Evolutionary conservation across 164 flowering plant species (phyloP).

Genomic region (Vitis labrusca): DNA sequence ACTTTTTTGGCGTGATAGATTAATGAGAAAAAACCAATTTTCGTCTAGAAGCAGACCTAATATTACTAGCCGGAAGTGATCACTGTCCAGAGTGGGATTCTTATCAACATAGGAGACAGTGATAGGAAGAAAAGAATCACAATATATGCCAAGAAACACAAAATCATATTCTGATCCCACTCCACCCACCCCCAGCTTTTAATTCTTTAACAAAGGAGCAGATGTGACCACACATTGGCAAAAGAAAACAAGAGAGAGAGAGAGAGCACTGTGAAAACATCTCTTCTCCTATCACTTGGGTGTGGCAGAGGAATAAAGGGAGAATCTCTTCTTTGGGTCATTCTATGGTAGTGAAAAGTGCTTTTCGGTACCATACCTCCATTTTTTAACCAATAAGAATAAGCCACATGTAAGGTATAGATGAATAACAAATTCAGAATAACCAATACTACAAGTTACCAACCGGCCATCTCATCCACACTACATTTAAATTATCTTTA

Average conservation of each 20-base stretch:
- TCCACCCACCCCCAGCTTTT: constrained; percentile 29
- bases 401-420: no score
- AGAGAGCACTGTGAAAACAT: constrained; percentile 2
- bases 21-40: no score
- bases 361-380: no score
- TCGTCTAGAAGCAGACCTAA: neutral
- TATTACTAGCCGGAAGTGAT: constrained; percentile 6
- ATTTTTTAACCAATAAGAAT: no score
- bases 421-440: no score
- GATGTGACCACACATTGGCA: constrained; percentile 37
- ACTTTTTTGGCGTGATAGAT: neutral
- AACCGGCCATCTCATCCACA: no score
- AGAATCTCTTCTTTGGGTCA: constrained; percentile 20
- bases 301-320: constrained; percentile 42
- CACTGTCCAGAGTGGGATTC: constrained; percentile 40
- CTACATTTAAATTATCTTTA: no score
- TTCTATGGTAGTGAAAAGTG: no score
- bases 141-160: constrained; percentile 21
- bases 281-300: constrained; percentile 16
- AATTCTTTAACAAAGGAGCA: constrained; percentile 31
- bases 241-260: constrained; percentile 6
- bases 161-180: constrained; percentile 49
- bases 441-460: no score
- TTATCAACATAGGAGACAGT: constrained; percentile 46
- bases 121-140: constrained; percentile 37